Conservation (phyloP, 2,329 filamentous ascomycete genomes). For the Lachnellula cervina region DNA sequence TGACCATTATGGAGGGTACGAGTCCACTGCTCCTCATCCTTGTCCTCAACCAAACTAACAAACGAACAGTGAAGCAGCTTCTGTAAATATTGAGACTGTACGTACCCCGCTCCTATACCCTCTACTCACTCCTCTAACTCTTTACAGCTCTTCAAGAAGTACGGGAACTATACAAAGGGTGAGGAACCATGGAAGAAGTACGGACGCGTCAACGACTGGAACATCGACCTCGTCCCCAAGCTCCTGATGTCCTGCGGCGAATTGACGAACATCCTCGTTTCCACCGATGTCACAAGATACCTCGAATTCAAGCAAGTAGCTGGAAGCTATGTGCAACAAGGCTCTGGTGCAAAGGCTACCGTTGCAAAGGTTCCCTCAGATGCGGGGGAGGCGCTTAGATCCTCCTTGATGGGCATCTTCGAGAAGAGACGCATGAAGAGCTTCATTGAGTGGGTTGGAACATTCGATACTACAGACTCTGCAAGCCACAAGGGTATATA, state of each 20-base stretch:
- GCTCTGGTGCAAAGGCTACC: conserved; percentile 73
- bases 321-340: conserved; percentile 94
- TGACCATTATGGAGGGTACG: conserved; percentile 93
- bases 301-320: conserved; percentile 93
- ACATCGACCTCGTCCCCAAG: conserved; percentile 97
- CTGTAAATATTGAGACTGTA: conserved; percentile 93
- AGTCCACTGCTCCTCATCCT: conserved; percentile 8
- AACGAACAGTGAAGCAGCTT: conserved; percentile 75
- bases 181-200: conserved; percentile 98
- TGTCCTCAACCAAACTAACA: conserved; percentile 24
- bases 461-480: conserved; percentile 76
- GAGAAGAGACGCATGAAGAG: conserved; percentile 97
- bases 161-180: conserved; percentile 72
- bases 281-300: conserved; percentile 84
- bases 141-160: conserved; percentile 86
- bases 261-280: conserved; percentile 96
- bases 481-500: conserved; percentile 80
- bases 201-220: conserved; percentile 95
- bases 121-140: conserved; percentile 31
- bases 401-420: conserved; percentile 92
- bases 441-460: conserved; percentile 93
- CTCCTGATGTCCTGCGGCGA: conserved; percentile 98
- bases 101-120: conserved; percentile 27
- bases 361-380: conserved; percentile 97
- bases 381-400: conserved; percentile 82